A percentile compares a stretch with the other conserved stretches of the same genome.
These are phyloP conservation scores for Anisodus tanguticus DNA, from an alignment of 257 asterid genomes.

Conservation along the genomic window DNA sequence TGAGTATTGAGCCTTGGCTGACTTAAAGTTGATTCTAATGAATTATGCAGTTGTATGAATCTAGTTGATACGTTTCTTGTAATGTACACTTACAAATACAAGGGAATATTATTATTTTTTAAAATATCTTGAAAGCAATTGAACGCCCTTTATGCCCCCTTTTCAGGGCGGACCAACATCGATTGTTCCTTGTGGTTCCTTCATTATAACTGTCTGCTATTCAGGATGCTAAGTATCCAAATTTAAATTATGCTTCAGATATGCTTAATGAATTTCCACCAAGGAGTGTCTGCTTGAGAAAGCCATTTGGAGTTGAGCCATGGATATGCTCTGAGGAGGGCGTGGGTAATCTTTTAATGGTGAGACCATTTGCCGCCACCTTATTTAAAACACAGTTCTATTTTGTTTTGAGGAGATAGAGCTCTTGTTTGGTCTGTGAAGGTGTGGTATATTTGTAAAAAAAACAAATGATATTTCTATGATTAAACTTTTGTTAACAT, in stretches of 20 bases:
- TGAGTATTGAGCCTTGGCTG: not conserved
- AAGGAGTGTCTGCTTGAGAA: conserved; percentile 61
- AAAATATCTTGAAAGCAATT: not conserved
- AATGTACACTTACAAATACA: not conserved
- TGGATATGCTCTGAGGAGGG: conserved; percentile 78
- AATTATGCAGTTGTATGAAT: not conserved
- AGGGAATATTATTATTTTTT: not conserved
- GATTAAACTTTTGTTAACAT: not conserved
- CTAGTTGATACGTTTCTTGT: not conserved
- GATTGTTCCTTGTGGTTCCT: not conserved
- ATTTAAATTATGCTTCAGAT: conserved; percentile 53
- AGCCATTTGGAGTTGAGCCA: conserved; percentile 70
- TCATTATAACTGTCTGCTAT: conserved; percentile 24
- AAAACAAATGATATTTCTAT: not conserved
- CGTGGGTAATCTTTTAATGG: conserved; percentile 83
- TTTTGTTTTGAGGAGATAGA: conserved; percentile 20
- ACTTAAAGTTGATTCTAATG: not conserved
- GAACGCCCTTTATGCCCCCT: not conserved
- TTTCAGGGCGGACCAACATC: not conserved
- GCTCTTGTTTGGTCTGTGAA: not conserved
- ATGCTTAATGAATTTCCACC: conserved; percentile 74
- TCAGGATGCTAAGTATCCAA: conserved; percentile 31
- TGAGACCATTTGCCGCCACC: conserved; percentile 42
- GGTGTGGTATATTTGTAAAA: not conserved
- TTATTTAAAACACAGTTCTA: not conserved